Base-by-base conservation (phyloP, 2,329 filamentous ascomycete species). In the Metarhizium robertsii region DNA sequence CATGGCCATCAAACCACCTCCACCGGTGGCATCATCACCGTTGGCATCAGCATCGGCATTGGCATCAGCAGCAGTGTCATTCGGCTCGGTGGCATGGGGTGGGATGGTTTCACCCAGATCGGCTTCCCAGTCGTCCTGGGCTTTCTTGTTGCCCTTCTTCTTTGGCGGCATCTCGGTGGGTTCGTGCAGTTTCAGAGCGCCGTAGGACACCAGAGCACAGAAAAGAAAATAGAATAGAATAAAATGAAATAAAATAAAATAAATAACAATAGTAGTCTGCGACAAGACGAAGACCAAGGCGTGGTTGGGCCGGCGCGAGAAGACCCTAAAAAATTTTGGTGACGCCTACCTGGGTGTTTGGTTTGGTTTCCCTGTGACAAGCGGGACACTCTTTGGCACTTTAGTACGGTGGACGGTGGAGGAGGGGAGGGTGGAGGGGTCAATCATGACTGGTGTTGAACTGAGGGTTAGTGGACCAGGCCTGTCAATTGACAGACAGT, bases 101-200 rank as follows among this genome's bases (percentile, higher is more conserved):
- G 83, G 81, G 66, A 85, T 79, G 58, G 79, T 77, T 75, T 96
- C 92, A 66, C 91, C 92, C 55, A 96, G 79, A 61, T 96, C 91
- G 55, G 88, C 85, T 73, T 97, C 94, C 92, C 92, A 96, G 79
- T 96, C 90, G 67, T 96, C 90, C 69, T 88, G 83, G 68, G 79
- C 83, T 71, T 84, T 86, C 79, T 92, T 95, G 70, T 86, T 87
- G 64, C 76, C 78, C 83, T 96, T 96, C 81, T 94, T 95, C 79
- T 96, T 96, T 60, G 92, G 92, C 67, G 92, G 77, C 92, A 96
- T 97, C 59, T 72, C 78, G 72, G 58, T 58, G 63, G 60, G 69
- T 53, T 54, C 58, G 50, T 58, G 47, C 49, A 49, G 34, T 52
- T 32, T 48, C n/a, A 18, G 48, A 43, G 49, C 30, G 40, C 30